Evolutionary conservation across 1,284 basidiomycete species (phyloP), one percentile per base, ranked within the genome.

Genomic region (Tremellales sp.): DNA sequence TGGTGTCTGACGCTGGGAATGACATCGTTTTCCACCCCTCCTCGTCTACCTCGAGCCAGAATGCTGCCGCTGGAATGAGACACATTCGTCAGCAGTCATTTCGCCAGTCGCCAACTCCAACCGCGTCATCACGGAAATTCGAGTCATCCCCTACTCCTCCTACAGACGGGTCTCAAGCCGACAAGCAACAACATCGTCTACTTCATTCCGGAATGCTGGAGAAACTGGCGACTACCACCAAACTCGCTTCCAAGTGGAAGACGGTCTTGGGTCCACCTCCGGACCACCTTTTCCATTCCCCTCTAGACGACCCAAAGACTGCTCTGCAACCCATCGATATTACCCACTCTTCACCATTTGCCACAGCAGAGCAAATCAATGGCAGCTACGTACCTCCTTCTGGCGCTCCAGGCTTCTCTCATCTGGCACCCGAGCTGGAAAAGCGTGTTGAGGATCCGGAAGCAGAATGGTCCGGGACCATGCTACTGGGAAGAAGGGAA

Each of bases 341-440:
- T 26, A 66, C 54, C 24, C 71, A 73, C 44, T 40, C 57, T 3
- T 68, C 62, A 2, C 71, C 71, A 2, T 73, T 73, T 32, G 62
- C 61, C 3, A 45, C 58, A 0, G 26, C 51, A 2, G 57, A 65
- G 24, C 56, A 63, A 18, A 32, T 65, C 3, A 49, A 58, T 1
- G 60, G 51, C 1, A 59, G 47, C 4, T 87, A 81, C 57, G 68
- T 79, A 0, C 78, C 86, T 0, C 82, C 86, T 0, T 76, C 75
- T 0, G 88, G 88, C 5, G 88, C 89, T 0, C 88, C 88, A 0
- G 87, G 86, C 0, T 91, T 86, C 61, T 72, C 67, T 12, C 43
- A 50, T 10, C 18, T 19, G 3, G 14, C 77, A 53, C 71, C 71
- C 53, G 75, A 56, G 16, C 52, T 64, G 2, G 69, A 73, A 3